A percentile compares a stretch with the other conserved stretches of the same genome.
These are phyloP conservation scores for Verticillium isaacii DNA, from an alignment of 2,329 filamentous ascomycete species.

Conservation along the genomic window DNA sequence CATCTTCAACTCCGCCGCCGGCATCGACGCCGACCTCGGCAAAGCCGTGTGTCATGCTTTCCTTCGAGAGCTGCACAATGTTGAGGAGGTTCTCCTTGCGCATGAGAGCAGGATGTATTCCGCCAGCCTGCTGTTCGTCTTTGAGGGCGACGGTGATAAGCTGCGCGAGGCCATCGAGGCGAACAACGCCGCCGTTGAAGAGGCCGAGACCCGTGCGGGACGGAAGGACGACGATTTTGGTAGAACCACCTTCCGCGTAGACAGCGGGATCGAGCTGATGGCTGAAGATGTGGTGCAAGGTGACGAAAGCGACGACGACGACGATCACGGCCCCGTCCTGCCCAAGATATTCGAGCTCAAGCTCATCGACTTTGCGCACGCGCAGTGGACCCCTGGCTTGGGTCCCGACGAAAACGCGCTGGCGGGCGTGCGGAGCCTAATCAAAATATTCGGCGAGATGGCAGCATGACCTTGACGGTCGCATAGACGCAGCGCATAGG, in stretches of 20 bases:
- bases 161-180: constrained; percentile 48
- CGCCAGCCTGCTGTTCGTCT: constrained; percentile 57
- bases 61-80: constrained; percentile 44
- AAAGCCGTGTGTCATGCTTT: constrained; percentile 51
- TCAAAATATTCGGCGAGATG: constrained; percentile 66
- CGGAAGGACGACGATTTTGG: constrained; percentile 9
- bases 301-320: constrained; percentile 43
- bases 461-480: constrained; percentile 20
- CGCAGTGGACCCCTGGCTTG: constrained; percentile 72
- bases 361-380: constrained; percentile 96
- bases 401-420: constrained; percentile 85
- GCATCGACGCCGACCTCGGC: constrained; percentile 55
- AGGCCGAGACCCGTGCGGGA: constrained; percentile 24
- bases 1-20: constrained; percentile 52
- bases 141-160: constrained; percentile 56
- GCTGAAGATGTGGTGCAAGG: constrained; percentile 21
- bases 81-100: constrained; percentile 47
- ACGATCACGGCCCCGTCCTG: constrained; percentile 37
- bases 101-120: constrained; percentile 63
- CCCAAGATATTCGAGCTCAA: constrained; percentile 75
- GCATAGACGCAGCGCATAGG: background rate
- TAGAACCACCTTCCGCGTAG: constrained; percentile 40
- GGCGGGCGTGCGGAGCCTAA: constrained; percentile 66
- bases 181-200: constrained; percentile 49
- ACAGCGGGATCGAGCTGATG: constrained; percentile 46